Conservation (phyloP, 2,329 filamentous ascomycete species). For the Alternaria sp. region DNA sequence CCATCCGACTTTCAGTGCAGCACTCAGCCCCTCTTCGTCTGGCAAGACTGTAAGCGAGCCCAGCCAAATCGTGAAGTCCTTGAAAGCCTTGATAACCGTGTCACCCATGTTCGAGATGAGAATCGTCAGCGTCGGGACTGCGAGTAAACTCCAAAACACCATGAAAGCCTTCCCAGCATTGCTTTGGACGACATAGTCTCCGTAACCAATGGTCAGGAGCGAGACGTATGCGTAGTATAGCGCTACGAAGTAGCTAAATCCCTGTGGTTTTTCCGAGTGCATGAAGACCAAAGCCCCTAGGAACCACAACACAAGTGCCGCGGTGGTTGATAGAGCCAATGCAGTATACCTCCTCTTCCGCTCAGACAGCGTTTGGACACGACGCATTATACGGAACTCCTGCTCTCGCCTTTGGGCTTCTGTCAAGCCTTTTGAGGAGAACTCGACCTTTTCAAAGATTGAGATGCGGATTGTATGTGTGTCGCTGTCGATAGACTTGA, state of each 20-base stretch:
- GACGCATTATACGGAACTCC: slow-evolving; percentile 58
- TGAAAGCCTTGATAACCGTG: slow-evolving; percentile 63
- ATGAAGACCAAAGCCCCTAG: slow-evolving; percentile 62
- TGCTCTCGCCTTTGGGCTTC: slow-evolving; percentile 57
- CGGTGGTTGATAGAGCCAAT: slow-evolving; percentile 51
- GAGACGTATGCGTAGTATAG: slow-evolving; percentile 64
- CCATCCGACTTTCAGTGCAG: slow-evolving; percentile 45
- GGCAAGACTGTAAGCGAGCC: slow-evolving; percentile 65
- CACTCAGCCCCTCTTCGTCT: slow-evolving; percentile 55
- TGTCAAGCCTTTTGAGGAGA: slow-evolving; percentile 51
- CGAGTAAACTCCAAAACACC: slow-evolving; percentile 65
- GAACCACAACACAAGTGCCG: slow-evolving; percentile 55
- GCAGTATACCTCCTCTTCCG: slow-evolving; percentile 52
- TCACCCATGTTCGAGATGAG: slow-evolving; percentile 64
- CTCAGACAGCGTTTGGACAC: slow-evolving; percentile 51
- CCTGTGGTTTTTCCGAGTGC: slow-evolving; percentile 55
- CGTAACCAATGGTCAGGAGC: slow-evolving; percentile 65
- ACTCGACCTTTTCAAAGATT: slow-evolving; percentile 52
- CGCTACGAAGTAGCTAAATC: slow-evolving; percentile 62
- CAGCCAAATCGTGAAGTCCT: slow-evolving; percentile 64
- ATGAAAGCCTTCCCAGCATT: slow-evolving; percentile 65
- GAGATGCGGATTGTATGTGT: slow-evolving; percentile 56
- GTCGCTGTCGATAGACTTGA: slow-evolving; percentile 52
- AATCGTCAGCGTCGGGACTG: slow-evolving; percentile 64
- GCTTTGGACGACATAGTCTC: slow-evolving; percentile 57